Evolutionary conservation across 345 rosid genomes (phyloP).

Genomic region (Populus euphratica): DNA sequence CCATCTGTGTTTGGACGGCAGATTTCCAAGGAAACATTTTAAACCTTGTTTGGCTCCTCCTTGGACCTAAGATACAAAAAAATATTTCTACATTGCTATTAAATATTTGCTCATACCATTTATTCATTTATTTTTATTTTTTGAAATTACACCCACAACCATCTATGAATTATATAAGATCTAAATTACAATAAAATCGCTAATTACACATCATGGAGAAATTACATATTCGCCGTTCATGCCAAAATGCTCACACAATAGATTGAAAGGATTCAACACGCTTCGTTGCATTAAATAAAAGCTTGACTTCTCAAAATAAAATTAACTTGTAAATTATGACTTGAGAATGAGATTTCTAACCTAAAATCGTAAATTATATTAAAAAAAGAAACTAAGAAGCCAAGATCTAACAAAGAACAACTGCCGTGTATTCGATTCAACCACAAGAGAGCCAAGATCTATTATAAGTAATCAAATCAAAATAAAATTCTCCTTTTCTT

Average conservation of each 20-base stretch:
- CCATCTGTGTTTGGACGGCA: not conserved
- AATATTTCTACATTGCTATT: not conserved
- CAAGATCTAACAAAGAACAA: not conserved
- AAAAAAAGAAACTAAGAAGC: not conserved
- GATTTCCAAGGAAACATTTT: not conserved
- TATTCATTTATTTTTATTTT: not conserved
- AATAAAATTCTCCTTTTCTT: not conserved
- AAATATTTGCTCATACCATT: not conserved
- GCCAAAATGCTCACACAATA: not conserved
- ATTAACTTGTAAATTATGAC: too few species aligned
- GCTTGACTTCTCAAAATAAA: not conserved
- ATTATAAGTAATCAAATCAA: not conserved
- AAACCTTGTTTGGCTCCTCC: not conserved
- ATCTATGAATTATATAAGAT: not conserved
- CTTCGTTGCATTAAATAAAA: not conserved
- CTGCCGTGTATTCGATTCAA: not conserved
- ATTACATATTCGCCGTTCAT: not conserved
- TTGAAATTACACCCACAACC: not conserved
- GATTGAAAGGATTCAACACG: not conserved
- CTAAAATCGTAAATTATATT: not conserved
- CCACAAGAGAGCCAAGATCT: not conserved
- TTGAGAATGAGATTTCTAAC: not conserved
- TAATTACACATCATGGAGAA: not conserved
- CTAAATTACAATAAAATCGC: not conserved
- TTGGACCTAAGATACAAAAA: not conserved